These are phyloP conservation scores for Daldinia sp. DNA, from an alignment of 2,329 filamentous ascomycete species.

Conservation along the genomic window DNA sequence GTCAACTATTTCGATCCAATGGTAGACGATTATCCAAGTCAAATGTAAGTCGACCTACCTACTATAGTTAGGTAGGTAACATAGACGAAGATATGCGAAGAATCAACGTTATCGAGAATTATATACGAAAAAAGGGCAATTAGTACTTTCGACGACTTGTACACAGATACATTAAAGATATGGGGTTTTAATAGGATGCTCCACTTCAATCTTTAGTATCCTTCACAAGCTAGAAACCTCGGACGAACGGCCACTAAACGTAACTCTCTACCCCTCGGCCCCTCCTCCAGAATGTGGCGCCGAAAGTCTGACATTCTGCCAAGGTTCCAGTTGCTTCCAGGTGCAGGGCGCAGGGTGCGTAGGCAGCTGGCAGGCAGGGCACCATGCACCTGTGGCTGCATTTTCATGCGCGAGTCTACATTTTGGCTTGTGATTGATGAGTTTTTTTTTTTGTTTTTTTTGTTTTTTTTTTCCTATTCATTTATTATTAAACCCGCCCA, in stretches of 20 bases:
- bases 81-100: neutral
- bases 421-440: slow-evolving; percentile 31
- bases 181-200: neutral
- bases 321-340: slow-evolving; percentile 55
- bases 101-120: neutral
- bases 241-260: neutral
- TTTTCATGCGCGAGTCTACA: slow-evolving; percentile 7
- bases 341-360: slow-evolving; percentile 82
- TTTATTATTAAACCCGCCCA: slow-evolving; percentile 8
- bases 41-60: too few species aligned
- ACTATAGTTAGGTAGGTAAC: too few species aligned
- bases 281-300: slow-evolving; percentile 27
- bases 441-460: slow-evolving; percentile 23
- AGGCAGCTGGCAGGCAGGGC: slow-evolving; percentile 56
- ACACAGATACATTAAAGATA: neutral
- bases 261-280: slow-evolving; percentile 13
- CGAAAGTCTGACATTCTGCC: slow-evolving; percentile 16
- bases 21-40: neutral
- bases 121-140: neutral
- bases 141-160: neutral
- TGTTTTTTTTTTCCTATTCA: slow-evolving; percentile 1
- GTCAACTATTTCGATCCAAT: neutral
- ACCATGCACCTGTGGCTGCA: slow-evolving; percentile 64
- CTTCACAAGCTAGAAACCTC: neutral
- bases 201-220: neutral